Percentiles rank a stretch among this genome's conserved stretches.
Evolutionary conservation across 495 filamentous ascomycete genomes (phyloP).

Genomic region (Aspergillus panamensis): DNA sequence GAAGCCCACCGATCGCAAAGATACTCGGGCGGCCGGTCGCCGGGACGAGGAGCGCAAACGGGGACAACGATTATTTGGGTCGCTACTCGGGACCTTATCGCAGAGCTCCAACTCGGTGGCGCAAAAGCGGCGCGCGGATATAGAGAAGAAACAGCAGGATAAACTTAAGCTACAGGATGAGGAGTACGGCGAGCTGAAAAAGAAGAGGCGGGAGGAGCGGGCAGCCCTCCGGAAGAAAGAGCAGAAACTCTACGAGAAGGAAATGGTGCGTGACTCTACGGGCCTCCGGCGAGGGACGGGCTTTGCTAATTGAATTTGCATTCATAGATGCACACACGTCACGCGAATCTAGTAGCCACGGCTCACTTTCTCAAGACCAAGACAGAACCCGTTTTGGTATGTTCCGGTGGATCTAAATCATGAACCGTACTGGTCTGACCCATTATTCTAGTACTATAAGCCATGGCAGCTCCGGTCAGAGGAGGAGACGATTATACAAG

Average conservation of each 20-base stretch:
- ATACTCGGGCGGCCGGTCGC: constrained; percentile 40
- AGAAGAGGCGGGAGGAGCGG: constrained; percentile 59
- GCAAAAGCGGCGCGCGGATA: constrained; percentile 77
- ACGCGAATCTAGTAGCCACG: constrained; percentile 65
- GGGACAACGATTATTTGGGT: constrained; percentile 86
- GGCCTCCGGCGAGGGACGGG: not conserved
- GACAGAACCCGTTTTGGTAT: constrained; percentile 72
- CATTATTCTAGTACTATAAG: constrained; percentile 67
- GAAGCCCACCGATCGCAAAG: constrained; percentile 39
- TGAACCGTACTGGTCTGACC: constrained; percentile 19
- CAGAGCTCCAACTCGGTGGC: constrained; percentile 65
- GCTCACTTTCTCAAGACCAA: constrained; percentile 75
- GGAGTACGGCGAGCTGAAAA: constrained; percentile 65
- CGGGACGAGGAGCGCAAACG: constrained; percentile 77
- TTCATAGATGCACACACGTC: constrained; percentile 72
- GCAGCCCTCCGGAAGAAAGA: constrained; percentile 58
- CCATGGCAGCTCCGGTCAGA: constrained; percentile 72
- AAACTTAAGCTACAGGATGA: constrained; percentile 72
- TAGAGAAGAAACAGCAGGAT: constrained; percentile 85
- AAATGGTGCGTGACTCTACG: constrained; percentile 54
- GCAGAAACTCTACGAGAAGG: constrained; percentile 73
- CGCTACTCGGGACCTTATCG: constrained; percentile 80
- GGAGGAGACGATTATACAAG: constrained; percentile 58
- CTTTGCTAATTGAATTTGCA: not conserved
- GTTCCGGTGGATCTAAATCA: constrained; percentile 25